Percentiles rank a stretch among this genome's conserved stretches.
Conservation (phyloP, 1,284 basidiomycete genomes). For the Ganoderma sp. region DNA sequence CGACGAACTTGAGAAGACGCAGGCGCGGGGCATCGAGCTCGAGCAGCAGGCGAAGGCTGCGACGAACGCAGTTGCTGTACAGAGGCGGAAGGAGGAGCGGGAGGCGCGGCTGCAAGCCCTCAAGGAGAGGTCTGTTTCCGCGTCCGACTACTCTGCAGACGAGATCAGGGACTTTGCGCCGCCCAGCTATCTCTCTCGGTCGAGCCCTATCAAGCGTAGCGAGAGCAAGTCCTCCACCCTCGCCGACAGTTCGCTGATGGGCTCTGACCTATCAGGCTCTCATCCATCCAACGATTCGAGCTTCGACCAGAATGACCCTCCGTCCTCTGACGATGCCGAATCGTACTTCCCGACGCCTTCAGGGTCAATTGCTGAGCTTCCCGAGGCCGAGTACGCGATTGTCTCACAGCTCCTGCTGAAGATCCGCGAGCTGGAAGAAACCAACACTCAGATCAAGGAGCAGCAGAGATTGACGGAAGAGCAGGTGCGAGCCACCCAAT, state of each 20-base stretch:
- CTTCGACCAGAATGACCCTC: conserved; percentile 10
- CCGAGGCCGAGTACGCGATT: conserved; percentile 55
- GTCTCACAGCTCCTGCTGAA: conserved; percentile 77
- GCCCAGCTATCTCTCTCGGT: conserved; percentile 39
- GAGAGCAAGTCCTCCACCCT: conserved; percentile 12
- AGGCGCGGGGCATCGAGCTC: conserved; percentile 68
- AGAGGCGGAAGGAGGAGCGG: conserved; percentile 57
- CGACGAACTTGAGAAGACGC: conserved; percentile 76
- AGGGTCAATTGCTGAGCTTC: conserved; percentile 5
- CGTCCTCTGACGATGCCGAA: conserved; percentile 8
- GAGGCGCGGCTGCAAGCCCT: conserved; percentile 57
- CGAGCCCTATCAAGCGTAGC: conserved; percentile 17
- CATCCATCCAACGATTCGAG: conserved; percentile 1
- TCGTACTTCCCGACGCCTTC: conserved; percentile 25
- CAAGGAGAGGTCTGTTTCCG: conserved; percentile 47
- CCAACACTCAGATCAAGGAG: conserved; percentile 72
- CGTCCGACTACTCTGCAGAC: conserved; percentile 30
- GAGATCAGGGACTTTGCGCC: conserved; percentile 66
- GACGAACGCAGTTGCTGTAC: conserved; percentile 44
- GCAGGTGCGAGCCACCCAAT: conserved; percentile 69
- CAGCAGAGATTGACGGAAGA: conserved; percentile 68
- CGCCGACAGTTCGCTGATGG: conserved; percentile 2
- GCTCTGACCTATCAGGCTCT: conserved; percentile 14
- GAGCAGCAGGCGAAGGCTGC: conserved; percentile 62
- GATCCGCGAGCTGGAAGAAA: conserved; percentile 78